Base-by-base conservation (phyloP, 352 stramenopile genomes). In the Globisporangium barbulae region DNA sequence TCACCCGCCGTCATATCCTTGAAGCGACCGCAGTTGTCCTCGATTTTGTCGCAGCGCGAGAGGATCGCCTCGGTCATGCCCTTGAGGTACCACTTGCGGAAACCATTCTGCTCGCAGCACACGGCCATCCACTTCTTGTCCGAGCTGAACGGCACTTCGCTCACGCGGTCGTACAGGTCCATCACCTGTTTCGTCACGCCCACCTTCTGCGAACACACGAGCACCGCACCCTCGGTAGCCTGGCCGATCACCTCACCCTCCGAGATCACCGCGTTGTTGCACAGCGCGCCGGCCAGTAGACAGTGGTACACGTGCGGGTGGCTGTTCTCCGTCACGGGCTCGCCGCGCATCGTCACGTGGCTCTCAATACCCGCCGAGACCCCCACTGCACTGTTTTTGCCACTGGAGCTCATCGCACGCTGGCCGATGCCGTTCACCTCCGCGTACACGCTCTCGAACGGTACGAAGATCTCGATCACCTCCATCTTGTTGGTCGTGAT, bases 91-190 rank as follows among this genome's bases (percentile, higher is more conserved):
- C 83, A 94, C 39, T 74, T 81, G 37, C 75, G 83, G 28, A 73
- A 75, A 1, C 72, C 70, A 59, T 81, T 78, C 33, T 76, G 67
- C 47, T 91, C 81, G 53, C 81, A 89, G 57, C 81, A 90, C 25
- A 99, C 93, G 66, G 98, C 96, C 97, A 99, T 99, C 74, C 89
- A 91, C 68, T 99, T 99, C 59, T 96, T 93, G 61, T 98, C 96
- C 28, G 91, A 98, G 59, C 83, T 97, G 75, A 99, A 99, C 0
- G 96, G 91, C 45, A 98, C 87, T 76, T 98, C 94, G 39, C 89
- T 88, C 0, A 94, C 74, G 53, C 97, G 83, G 50, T 67, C 88
- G 83, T 74, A 87, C 68, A 79, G 74, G 53, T 69, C 69, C 44
- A 78, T 73, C 1, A 78, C 61, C 0, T 63, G 54, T 10, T 65